Evolutionary conservation across 495 filamentous ascomycete species (phyloP), one percentile per base, ranked within the genome.

Genomic region (Mytilinidion resinicola): DNA sequence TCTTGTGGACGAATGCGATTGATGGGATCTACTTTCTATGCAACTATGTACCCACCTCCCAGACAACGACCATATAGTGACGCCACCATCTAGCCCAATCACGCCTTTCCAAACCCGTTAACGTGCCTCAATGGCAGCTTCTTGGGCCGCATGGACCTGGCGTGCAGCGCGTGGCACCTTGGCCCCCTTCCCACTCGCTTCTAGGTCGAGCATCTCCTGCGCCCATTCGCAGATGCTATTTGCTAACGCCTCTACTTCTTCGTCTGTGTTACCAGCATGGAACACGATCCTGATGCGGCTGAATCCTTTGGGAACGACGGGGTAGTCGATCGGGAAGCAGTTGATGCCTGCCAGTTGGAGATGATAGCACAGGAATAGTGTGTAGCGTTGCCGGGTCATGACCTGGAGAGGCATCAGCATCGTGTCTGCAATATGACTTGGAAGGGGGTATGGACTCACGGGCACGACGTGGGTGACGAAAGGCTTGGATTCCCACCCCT

Each of bases 261-360:
- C 66, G 35, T 73, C 64, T 7, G 78, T 77, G 59, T 81, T 80
- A 1, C 68, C 72, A 0, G 77, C 72, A 67, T 81, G 78, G 55
- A 80, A 62, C 57, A 77, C 77, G 1, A 81, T 70, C 6, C 78
- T 66, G n/a, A 81, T 74, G 1, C 78, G 72, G 42, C 76, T 74
- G 59, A 70, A 70, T 5, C 77, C 77, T 14, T 70, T 71, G 0
- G 78, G 77, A 2, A 81, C 72, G 0, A 76, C 74, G 0, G 79
- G 78, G 42, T 74, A 67, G 71, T 77, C 77, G 57, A 82, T 78
- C 7, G 78, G 36, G 21, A 57, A 15, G 30, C 21, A 9, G 9
- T 9, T 14, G 19, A 3, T 19, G 41, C 36, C 15, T 15, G 36
- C 6, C 15, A 17, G 5, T 21, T 25, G 15, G 11, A 25, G 7